Evolutionary conservation across 345 rosid genomes (phyloP).

Genomic region (Microcos paniculata): DNA sequence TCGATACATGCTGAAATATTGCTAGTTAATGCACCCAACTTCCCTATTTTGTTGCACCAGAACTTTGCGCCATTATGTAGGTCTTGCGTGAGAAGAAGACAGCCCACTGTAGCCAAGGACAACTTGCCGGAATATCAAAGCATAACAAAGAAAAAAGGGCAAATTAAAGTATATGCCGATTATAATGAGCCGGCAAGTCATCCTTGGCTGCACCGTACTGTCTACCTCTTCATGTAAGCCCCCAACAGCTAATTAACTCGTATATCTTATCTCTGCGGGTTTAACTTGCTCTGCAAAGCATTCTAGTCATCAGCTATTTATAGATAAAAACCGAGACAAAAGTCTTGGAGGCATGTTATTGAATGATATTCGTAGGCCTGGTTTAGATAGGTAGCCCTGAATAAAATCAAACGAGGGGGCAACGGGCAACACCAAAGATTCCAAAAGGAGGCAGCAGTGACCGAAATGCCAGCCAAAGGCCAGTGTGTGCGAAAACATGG

Average conservation of each 20-base stretch:
- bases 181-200: constrained; percentile 10
- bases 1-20: no score
- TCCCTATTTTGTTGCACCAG: no score
- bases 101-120: constrained; percentile 22
- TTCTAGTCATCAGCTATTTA: not conserved
- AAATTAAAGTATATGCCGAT: not conserved
- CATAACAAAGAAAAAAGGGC: not conserved
- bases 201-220: constrained; percentile 8
- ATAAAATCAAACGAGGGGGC: not conserved
- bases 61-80: not conserved
- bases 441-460: not conserved
- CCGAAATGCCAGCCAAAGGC: not conserved
- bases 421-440: not conserved
- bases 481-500: no score
- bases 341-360: not conserved
- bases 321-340: not conserved
- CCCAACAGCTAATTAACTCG: not conserved
- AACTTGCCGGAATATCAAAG: constrained; percentile 14
- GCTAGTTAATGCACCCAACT: not conserved
- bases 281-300: not conserved
- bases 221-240: constrained; percentile 10
- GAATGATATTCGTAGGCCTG: not conserved
- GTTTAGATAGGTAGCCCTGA: not conserved
- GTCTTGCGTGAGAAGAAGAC: constrained; percentile 25
- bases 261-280: not conserved